Evolutionary conservation across 2,329 filamentous ascomycete species (phyloP).

Genomic region (Achaetomium macrosporum): DNA sequence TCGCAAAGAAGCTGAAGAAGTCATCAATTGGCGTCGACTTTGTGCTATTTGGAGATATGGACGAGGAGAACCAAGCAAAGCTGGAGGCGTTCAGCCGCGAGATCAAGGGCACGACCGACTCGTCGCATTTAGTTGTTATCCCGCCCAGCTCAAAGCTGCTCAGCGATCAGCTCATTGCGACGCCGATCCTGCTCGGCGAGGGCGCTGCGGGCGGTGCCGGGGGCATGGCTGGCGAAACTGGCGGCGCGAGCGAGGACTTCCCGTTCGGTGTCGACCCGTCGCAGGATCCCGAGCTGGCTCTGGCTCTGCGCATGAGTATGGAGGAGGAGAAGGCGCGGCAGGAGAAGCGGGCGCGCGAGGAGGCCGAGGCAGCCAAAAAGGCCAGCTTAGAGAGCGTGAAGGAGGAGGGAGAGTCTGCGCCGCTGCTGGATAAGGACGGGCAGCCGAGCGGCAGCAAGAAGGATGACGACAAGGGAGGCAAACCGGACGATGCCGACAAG

Average conservation of each 20-base stretch:
- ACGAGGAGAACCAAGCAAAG: slow-evolving; percentile 85
- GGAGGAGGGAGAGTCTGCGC: slow-evolving; percentile 58
- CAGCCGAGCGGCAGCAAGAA: slow-evolving; percentile 56
- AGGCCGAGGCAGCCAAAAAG: slow-evolving; percentile 56
- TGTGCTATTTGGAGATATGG: slow-evolving; percentile 87
- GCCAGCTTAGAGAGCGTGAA: slow-evolving; percentile 67
- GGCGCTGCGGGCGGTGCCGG: slow-evolving; percentile 54
- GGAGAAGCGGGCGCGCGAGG: slow-evolving; percentile 75
- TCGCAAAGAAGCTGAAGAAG: slow-evolving; percentile 99
- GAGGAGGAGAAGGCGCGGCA: slow-evolving; percentile 95
- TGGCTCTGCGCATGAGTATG: slow-evolving; percentile 94
- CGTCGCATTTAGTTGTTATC: slow-evolving; percentile 85
- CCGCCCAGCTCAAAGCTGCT: slow-evolving; percentile 87
- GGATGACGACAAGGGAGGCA: slow-evolving; percentile 38
- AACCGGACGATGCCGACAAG: slow-evolving; percentile 61
- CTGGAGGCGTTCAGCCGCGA: slow-evolving; percentile 88
- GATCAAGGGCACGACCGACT: slow-evolving; percentile 77
- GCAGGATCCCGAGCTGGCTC: slow-evolving; percentile 85
- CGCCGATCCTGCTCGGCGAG: slow-evolving; percentile 84
- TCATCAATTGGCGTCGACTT: slow-evolving; percentile 91
- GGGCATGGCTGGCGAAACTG: slow-evolving; percentile 49
- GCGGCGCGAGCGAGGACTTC: slow-evolving; percentile 58
- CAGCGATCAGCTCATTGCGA: slow-evolving; percentile 84
- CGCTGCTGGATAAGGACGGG: slow-evolving; percentile 58
- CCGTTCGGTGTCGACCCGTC: slow-evolving; percentile 89